phyloP scores from a whole-genome alignment of 2,329 filamentous ascomycete genomes.

The Endocalyx cinctus region DNA sequence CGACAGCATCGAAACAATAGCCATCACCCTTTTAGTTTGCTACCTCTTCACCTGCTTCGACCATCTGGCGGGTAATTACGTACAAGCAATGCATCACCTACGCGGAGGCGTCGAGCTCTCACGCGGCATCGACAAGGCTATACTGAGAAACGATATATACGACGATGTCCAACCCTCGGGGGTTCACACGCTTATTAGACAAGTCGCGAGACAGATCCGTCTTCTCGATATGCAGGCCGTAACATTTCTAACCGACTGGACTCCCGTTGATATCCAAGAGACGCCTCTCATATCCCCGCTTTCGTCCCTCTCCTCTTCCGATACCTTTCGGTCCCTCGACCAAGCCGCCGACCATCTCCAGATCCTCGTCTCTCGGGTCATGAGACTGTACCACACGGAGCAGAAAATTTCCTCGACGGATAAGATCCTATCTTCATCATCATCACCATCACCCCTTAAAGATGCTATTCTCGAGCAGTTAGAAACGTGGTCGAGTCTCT shows the following conservation, averaged over 20 bases:
- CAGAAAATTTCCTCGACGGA: slow-evolving; percentile 12
- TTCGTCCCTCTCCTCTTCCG: slow-evolving; percentile 6
- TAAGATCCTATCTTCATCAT: slow-evolving; percentile 7
- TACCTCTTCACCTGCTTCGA: slow-evolving; percentile 36
- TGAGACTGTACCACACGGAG: slow-evolving; percentile 23
- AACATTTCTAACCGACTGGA: slow-evolving; percentile 30
- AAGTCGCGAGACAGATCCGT: slow-evolving; percentile 29
- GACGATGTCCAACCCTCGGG: slow-evolving; percentile 12
- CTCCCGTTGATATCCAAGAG: slow-evolving; percentile 23
- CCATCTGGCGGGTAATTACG: slow-evolving; percentile 28
- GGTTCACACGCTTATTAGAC: slow-evolving; percentile 17
- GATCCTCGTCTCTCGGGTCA: slow-evolving; percentile 23
- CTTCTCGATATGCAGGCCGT: slow-evolving; percentile 33
- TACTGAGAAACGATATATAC: slow-evolving; percentile 6
- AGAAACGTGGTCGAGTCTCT: slow-evolving; percentile 22
- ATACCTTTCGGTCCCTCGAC: slow-evolving; percentile 24
- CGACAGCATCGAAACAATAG: slow-evolving; percentile 20
- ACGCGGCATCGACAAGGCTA: slow-evolving; percentile 14
- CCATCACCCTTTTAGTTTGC: slow-evolving; percentile 31
- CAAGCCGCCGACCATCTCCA: slow-evolving; percentile 29
- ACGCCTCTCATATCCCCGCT: slow-evolving; percentile 10
- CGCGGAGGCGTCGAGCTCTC: slow-evolving; percentile 29
- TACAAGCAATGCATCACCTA: slow-evolving; percentile 32
- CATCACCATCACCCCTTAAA: slow-evolving; percentile 6
- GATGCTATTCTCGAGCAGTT: slow-evolving; percentile 17